Conservation (phyloP, 345 rosid genomes). For the Excoecaria agallocha region DNA sequence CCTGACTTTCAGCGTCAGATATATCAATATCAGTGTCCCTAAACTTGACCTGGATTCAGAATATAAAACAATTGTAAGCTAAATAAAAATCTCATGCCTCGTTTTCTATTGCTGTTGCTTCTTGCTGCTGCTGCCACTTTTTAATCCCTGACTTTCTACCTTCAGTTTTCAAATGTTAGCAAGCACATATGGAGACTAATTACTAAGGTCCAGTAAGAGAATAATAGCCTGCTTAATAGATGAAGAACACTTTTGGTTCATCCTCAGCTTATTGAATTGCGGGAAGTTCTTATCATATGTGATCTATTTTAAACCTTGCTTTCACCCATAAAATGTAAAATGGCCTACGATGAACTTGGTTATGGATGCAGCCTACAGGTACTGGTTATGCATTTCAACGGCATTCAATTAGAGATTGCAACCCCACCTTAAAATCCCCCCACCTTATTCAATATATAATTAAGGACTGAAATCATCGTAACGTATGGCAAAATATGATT, state of each 20-base stretch:
- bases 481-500: not conserved
- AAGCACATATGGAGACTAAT: not conserved
- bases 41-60: conserved; percentile 68
- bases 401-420: no score
- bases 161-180: not conserved
- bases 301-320: not conserved
- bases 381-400: no score
- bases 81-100: not conserved
- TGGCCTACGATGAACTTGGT: no score
- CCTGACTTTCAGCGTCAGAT: conserved; percentile 74
- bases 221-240: not conserved
- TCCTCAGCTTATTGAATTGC: not conserved
- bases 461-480: not conserved
- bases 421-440: not conserved
- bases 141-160: not conserved
- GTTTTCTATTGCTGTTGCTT: not conserved
- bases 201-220: not conserved
- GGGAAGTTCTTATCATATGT: not conserved
- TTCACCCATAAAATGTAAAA: not conserved
- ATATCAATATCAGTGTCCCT: conserved; percentile 83
- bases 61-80: not conserved
- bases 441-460: not conserved
- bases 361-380: no score
- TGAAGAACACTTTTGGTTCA: not conserved
- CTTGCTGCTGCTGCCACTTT: not conserved